Evolutionary conservation across 1,284 basidiomycete genomes (phyloP), one percentile per base, ranked within the genome.

Genomic region (Tilletia walkeri): DNA sequence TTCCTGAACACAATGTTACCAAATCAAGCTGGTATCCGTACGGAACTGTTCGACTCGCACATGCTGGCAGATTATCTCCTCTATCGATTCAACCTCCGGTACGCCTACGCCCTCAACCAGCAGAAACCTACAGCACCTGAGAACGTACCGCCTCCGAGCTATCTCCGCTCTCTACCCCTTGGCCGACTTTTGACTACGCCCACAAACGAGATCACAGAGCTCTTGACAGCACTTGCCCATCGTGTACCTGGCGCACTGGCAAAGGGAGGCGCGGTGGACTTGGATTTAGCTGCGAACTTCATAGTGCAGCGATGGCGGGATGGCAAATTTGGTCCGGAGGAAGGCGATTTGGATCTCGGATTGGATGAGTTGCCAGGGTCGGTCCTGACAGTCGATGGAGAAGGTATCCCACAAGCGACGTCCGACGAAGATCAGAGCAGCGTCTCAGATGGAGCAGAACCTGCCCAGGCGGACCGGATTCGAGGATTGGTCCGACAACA

Each of bases 21-120:
- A 2, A 30, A 45, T 9, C 6, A 45, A 53, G 50, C 92, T 76
- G 95, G 94, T 30, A 94, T 98, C 85, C 97, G 97, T 85, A 92
- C 94, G 86, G 90, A 91, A 12, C 85, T 97, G 69, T 95, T 96
- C 81, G 92, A 95, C 83, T 86, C 89, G 66, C 92, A 95, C 82
- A 87, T 89, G 1, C 87, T 96, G 49, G 91, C 91, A 36, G 89
- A 92, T 73, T 98, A 97, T 85, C 86, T 97, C 24, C 85, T 96
- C n/a, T 95, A 91, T 85, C 88, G 91, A 72, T 86, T 97, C 72
- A 95, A 95, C 84, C 85, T 91, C 63, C 72, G 86, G 90, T 93
- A 72, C 18, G 24, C 38, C 36, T 34, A 59, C 38, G 20, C 7
- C 12, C 53, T 24, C 66, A 16, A 6, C n/a, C 47, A 66, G 10